These are phyloP conservation scores for Sporodiniella umbellata DNA, from an alignment of 371 early-diverging fungal genomes.

Conservation along the genomic window DNA sequence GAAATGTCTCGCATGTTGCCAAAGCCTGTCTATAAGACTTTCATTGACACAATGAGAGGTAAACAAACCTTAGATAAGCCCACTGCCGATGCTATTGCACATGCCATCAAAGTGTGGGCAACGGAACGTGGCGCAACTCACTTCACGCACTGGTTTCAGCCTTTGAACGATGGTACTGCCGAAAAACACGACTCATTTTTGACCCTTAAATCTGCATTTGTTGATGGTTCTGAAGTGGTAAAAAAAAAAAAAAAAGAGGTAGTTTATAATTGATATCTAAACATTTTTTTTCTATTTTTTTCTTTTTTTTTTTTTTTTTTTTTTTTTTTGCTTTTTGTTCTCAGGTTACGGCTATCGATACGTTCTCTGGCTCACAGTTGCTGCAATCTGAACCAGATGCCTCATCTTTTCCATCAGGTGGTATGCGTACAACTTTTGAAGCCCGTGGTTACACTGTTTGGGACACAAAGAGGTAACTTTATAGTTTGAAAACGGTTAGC, in stretches of 20 bases:
- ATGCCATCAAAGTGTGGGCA: slow-evolving; percentile 96
- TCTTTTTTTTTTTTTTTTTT: no score
- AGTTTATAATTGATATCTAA: no score
- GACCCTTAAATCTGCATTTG: slow-evolving; percentile 72
- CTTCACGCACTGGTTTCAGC: slow-evolving; percentile 99
- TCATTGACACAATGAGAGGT: slow-evolving; percentile 87
- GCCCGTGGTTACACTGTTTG: slow-evolving; percentile 99
- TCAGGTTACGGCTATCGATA: slow-evolving; percentile 81
- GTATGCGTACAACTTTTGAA: slow-evolving; percentile 97
- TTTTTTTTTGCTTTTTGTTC: no score
- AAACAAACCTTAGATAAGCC: slow-evolving; percentile 83
- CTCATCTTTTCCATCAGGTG: slow-evolving; percentile 98
- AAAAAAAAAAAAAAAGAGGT: not conserved
- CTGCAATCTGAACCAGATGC: slow-evolving; percentile 99
- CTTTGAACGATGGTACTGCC: slow-evolving; percentile 96
- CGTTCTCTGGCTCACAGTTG: slow-evolving; percentile 94
- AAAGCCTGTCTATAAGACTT: slow-evolving; percentile 90
- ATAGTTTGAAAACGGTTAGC: not conserved
- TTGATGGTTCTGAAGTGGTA: slow-evolving; percentile 79
- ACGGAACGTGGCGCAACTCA: slow-evolving; percentile 94
- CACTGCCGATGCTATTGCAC: slow-evolving; percentile 97
- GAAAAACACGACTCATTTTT: slow-evolving; percentile 99
- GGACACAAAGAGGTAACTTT: slow-evolving; percentile 78
- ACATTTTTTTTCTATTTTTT: no score
- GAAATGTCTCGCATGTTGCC: slow-evolving; percentile 86